phyloP scores from a whole-genome alignment of 208 protist genomes.

The Leishmania lainsoni region DNA sequence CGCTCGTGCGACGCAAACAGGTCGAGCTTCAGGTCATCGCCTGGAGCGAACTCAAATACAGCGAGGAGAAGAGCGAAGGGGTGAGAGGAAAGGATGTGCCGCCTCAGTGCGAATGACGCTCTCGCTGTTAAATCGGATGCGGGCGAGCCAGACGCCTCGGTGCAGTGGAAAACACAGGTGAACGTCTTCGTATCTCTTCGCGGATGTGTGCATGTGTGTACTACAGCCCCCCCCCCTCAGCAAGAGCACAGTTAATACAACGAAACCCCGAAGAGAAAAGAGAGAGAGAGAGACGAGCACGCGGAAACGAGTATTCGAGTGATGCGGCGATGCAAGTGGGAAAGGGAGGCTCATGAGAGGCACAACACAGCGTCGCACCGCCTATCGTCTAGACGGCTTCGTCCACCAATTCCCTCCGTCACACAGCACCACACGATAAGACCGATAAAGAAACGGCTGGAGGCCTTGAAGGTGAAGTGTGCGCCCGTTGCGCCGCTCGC shows the following conservation, averaged over 20 bases:
- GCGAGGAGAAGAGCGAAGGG: not conserved
- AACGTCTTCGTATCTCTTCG: not conserved
- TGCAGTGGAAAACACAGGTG: not conserved
- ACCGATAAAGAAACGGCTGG: not conserved
- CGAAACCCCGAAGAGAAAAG: no score
- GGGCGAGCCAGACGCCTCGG: not conserved
- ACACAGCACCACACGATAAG: not conserved
- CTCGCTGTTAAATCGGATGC: not conserved
- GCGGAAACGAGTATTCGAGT: not conserved
- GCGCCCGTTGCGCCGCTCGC: not conserved
- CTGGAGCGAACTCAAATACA: slow-evolving; percentile 50
- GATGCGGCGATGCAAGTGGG: not conserved
- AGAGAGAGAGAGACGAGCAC: not conserved
- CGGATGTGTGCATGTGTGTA: not conserved
- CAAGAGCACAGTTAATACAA: not conserved
- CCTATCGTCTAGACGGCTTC: not conserved
- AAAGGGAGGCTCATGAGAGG: not conserved
- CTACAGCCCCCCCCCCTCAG: not conserved
- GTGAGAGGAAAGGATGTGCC: not conserved
- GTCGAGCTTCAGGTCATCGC: slow-evolving; percentile 49
- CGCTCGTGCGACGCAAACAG: slow-evolving; percentile 64
- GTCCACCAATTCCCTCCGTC: not conserved
- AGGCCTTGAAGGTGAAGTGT: not conserved
- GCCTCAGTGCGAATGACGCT: not conserved
- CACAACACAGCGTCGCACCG: not conserved